Evolutionary conservation across 2,329 filamentous ascomycete species (phyloP), one percentile per base, ranked within the genome.

Genomic region (Orbilia brochopaga): DNA sequence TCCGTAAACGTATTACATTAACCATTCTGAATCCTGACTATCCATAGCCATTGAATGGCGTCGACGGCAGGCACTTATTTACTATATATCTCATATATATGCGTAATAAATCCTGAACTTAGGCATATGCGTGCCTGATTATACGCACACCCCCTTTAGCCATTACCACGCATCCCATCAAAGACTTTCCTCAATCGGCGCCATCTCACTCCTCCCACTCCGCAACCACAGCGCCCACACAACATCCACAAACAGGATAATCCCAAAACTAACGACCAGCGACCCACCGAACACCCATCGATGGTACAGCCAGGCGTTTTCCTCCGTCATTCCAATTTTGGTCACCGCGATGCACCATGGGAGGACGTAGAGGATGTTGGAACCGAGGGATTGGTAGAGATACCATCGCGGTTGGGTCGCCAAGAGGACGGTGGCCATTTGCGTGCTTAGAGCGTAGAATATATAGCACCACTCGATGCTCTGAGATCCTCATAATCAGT

Each of bases 321-420:
- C 78, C 1, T 80, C 77, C 5, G 83, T 81, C 51, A 88, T 78
- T 1, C 79, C 61, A n/a, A 79, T 79, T 2, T 79, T 81, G 56
- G 83, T 84, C 69, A 84, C 86, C 0, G 84, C 86, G 44, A 91
- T 85, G 0, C 88, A 87, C 87, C 88, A 91, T 0, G 88, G 88
- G 1, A 91, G 78, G 0, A 90, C 87, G 76, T 87, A 90, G 0
- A 88, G 77, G 0, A 91, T 53, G 75, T 90, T 91, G 5, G 87
- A 89, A 0, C 80, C 83, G 0, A 91, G 79, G 2, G 85, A 87
- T 77, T 90, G 88, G 66, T 84, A 86, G 0, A 90, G 80, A 76
- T 90, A 91, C 87, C 86, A 90, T 1, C 80, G 80, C 0, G 88
- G 87, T 0, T 83, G 79, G 0, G 87, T 89, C 0, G 88, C 85